Percentiles rank a stretch among this genome's conserved stretches.
Evolutionary conservation across 1,284 basidiomycete genomes (phyloP).

Genomic region (Neonothopanus nambi): DNA sequence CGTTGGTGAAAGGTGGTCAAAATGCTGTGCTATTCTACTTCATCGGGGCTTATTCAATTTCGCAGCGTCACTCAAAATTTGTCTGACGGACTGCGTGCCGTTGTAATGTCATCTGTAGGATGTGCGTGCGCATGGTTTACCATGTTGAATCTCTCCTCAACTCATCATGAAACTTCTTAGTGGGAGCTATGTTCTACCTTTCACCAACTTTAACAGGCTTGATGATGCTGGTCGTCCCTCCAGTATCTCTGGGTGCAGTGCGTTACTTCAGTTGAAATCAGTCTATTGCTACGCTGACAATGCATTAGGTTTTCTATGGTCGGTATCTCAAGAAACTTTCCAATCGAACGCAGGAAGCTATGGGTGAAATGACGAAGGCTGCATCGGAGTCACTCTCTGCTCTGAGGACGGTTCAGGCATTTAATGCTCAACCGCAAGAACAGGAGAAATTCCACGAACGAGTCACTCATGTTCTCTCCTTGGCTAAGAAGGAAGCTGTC

Average conservation of each 20-base stretch:
- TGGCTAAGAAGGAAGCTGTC: constrained; percentile 87
- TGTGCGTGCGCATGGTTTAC: constrained; percentile 47
- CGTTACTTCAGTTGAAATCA: constrained; percentile 28
- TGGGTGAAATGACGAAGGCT: constrained; percentile 92
- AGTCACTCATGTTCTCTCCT: constrained; percentile 69
- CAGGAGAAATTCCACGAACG: constrained; percentile 66
- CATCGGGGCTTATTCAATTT: neutral
- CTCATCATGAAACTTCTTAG: constrained; percentile 45
- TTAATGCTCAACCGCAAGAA: constrained; percentile 79
- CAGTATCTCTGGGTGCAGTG: constrained; percentile 92
- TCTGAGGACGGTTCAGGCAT: constrained; percentile 91
- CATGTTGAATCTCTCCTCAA: constrained; percentile 12
- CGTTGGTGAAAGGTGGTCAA: constrained; percentile 83
- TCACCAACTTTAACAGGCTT: constrained; percentile 88
- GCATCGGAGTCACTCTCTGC: constrained; percentile 94
- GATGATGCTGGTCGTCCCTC: constrained; percentile 94
- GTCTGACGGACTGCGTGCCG: constrained; percentile 85
- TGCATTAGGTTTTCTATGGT: constrained; percentile 83
- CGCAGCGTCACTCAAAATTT: constrained; percentile 87
- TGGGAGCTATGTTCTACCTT: constrained; percentile 96
- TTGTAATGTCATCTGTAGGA: constrained; percentile 89
- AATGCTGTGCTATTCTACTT: neutral
- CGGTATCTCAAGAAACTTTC: constrained; percentile 92
- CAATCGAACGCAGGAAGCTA: constrained; percentile 89
- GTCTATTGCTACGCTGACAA: constrained; percentile 6